phyloP scores from a whole-genome alignment of 345 rosid species.

The Gossypium mustelinum region DNA sequence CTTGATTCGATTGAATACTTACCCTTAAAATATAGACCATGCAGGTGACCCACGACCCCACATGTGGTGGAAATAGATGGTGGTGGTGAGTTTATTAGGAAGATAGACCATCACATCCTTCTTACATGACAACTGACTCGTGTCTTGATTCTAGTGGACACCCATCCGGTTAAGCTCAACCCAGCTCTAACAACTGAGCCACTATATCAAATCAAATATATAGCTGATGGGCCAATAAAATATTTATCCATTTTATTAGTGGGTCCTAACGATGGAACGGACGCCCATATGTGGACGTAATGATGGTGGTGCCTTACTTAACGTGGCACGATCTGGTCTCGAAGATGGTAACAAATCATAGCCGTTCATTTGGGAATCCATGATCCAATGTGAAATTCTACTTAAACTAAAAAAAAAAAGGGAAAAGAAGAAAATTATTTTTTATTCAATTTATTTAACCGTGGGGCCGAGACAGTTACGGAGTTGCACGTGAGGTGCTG shows the following conservation, averaged over 20 bases:
- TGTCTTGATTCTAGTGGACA: neutral
- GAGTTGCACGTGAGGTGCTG: conserved; percentile 31
- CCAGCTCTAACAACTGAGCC: neutral
- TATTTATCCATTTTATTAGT: neutral
- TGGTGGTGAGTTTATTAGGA: neutral
- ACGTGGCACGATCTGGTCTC: conserved; percentile 21
- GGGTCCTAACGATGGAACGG: conserved; percentile 5
- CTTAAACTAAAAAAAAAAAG: too few species aligned
- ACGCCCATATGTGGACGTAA: conserved; percentile 21
- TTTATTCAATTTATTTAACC: neutral
- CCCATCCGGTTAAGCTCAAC: neutral
- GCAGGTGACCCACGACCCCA: neutral
- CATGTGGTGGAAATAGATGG: neutral
- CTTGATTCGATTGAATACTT: rapidly evolving
- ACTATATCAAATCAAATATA: too few species aligned
- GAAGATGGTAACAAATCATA: conserved; percentile 7
- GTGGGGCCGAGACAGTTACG: neutral
- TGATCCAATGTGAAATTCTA: neutral
- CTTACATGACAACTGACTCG: neutral
- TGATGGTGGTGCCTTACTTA: conserved; percentile 10
- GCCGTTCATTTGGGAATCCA: conserved; percentile 13
- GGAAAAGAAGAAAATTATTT: too few species aligned
- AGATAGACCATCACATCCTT: neutral
- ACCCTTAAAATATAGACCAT: too few species aligned
- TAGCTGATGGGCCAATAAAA: neutral